Evolutionary conservation across 768 basidiomycete genomes (phyloP).

Genomic region (Tylopilus sp.): DNA sequence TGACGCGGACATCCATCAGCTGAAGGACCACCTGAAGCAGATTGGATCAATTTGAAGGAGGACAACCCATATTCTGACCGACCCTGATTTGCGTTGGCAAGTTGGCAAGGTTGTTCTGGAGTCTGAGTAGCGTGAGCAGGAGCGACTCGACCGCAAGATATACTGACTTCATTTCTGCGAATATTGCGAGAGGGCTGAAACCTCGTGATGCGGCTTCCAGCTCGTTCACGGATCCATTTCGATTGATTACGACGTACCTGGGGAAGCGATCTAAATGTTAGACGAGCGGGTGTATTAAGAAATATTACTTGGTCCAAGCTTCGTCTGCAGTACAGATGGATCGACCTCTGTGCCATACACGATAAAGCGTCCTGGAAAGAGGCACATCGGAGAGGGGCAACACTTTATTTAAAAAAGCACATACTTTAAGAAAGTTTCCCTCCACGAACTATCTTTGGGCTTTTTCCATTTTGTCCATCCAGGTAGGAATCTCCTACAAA

Average conservation of each 20-base stretch:
- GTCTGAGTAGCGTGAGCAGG: constrained; percentile 34
- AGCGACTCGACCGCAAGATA: neutral
- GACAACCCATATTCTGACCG: constrained; percentile 22
- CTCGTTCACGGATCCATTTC: constrained; percentile 72
- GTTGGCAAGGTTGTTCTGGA: constrained; percentile 66
- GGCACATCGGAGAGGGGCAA: constrained; percentile 8
- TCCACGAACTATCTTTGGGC: constrained; percentile 61
- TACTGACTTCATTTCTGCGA: constrained; percentile 73
- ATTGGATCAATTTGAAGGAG: constrained; percentile 6
- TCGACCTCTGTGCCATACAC: constrained; percentile 65
- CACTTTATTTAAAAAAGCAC: constrained; percentile 21
- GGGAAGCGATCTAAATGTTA: neutral
- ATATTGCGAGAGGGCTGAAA: constrained; percentile 64
- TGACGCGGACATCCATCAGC: constrained; percentile 66
- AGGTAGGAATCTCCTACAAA: constrained; percentile 67
- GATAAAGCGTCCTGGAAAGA: constrained; percentile 49
- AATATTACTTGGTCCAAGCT: constrained; percentile 72
- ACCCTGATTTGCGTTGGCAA: constrained; percentile 67
- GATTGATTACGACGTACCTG: constrained; percentile 74
- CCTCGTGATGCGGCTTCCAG: constrained; percentile 63
- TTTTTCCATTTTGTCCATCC: constrained; percentile 73
- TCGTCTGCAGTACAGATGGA: constrained; percentile 76
- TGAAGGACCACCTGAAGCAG: constrained; percentile 58
- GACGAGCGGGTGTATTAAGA: constrained; percentile 1
- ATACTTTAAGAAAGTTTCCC: constrained; percentile 62